These are phyloP conservation scores for Annona squamosa DNA, from an alignment of 164 flowering plant species.

Conservation along the genomic window DNA sequence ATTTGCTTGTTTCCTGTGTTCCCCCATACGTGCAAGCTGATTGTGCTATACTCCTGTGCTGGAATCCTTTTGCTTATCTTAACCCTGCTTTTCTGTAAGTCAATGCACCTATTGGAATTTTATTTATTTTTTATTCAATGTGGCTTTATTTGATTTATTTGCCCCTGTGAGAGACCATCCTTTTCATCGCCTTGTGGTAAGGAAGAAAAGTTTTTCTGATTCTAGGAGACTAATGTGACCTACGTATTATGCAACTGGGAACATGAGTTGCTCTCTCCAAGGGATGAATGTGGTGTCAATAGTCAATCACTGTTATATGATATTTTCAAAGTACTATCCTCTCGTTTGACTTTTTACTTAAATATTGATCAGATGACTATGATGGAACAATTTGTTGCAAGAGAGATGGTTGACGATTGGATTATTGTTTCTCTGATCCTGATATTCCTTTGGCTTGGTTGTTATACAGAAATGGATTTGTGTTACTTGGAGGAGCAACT, in stretches of 20 bases:
- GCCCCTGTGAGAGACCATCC: background rate
- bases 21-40: slow-evolving; percentile 79
- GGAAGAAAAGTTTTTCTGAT: no score
- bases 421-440: background rate
- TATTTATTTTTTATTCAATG: background rate
- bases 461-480: background rate
- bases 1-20: slow-evolving; percentile 97
- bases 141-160: no score
- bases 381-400: no score
- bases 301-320: background rate
- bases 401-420: no score
- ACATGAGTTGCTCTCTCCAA: background rate
- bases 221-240: background rate
- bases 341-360: background rate
- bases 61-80: slow-evolving; percentile 75
- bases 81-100: slow-evolving; percentile 63
- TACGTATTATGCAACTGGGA: background rate
- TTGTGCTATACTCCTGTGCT: slow-evolving; percentile 81
- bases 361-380: no score
- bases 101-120: background rate
- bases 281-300: background rate
- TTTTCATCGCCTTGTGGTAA: background rate
- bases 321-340: background rate
- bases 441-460: background rate
- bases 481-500: background rate